phyloP scores from a whole-genome alignment of 2,329 filamentous ascomycete species.

The Aureobasidium pullulans region DNA sequence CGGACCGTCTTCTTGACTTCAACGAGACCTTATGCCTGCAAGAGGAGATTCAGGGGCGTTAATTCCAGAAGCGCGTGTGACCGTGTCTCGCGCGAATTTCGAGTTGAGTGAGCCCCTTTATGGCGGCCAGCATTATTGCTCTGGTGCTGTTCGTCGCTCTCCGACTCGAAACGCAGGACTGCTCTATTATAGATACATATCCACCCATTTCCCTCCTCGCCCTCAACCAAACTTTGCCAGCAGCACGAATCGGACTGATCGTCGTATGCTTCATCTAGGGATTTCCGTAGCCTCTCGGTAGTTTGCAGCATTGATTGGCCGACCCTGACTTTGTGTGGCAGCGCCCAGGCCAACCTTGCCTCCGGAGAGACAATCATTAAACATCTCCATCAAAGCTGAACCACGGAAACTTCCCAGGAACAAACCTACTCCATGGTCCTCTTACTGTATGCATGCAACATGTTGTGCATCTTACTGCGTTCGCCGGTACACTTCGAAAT shows the following conservation, averaged over 20 bases:
- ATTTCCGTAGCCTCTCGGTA: constrained; percentile 12
- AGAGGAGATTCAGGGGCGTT: background rate
- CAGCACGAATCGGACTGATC: constrained; percentile 10
- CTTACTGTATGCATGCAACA: constrained; percentile 4
- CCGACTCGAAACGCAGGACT: constrained; percentile 5
- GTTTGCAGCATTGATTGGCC: constrained; percentile 6
- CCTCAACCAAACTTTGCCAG: constrained; percentile 6
- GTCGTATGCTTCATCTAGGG: constrained; percentile 4
- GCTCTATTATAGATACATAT: constrained; percentile 7
- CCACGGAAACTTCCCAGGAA: background rate
- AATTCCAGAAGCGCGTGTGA: constrained; percentile 7
- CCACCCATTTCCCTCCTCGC: background rate
- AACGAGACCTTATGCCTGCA: background rate
- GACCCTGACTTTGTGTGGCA: constrained; percentile 8
- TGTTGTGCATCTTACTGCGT: background rate
- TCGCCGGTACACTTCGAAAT: background rate
- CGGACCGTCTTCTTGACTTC: constrained; percentile 1
- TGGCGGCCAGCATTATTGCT: constrained; percentile 1
- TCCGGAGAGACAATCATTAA: background rate
- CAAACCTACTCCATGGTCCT: constrained; percentile 3
- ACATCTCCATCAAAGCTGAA: constrained; percentile 1
- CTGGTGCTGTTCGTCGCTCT: background rate
- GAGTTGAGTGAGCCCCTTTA: constrained; percentile 12
- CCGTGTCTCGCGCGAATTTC: constrained; percentile 12
- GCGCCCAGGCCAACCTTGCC: constrained; percentile 7